Conservation (phyloP, 306 rosid species). For the Trichosanthes cucumerina region DNA sequence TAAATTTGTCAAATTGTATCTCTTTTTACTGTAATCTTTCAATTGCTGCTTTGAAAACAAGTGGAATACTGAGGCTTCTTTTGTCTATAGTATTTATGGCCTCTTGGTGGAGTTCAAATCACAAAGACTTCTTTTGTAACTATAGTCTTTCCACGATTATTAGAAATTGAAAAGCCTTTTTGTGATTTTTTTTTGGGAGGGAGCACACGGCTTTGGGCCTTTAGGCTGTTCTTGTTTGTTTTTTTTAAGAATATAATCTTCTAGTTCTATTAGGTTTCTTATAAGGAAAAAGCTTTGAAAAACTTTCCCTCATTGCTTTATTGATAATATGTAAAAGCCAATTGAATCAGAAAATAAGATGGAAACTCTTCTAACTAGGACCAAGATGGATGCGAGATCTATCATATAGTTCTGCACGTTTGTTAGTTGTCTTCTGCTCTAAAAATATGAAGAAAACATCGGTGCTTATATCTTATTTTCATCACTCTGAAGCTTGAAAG, state of each 20-base stretch:
- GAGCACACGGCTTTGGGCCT: not conserved
- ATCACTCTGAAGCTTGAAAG: conserved; percentile 56
- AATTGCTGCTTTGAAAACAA: no score
- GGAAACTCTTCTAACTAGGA: not conserved
- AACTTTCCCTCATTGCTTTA: not conserved
- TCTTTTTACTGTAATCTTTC: no score
- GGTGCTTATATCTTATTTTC: conserved; percentile 4
- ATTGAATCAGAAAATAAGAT: not conserved
- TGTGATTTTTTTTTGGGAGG: no score
- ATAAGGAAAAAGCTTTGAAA: not conserved
- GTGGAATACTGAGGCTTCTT: no score
- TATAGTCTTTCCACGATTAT: no score
- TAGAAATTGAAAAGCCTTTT: no score
- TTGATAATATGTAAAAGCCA: not conserved
- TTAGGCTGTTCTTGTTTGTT: not conserved
- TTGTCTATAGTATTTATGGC: no score
- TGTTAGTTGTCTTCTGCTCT: not conserved
- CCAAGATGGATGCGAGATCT: not conserved
- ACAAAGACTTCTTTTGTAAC: no score
- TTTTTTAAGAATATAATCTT: not conserved
- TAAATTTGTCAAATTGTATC: no score
- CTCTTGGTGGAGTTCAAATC: no score
- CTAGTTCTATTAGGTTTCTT: not conserved
- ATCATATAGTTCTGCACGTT: not conserved
- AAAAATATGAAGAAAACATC: not conserved